Conservation (phyloP, 345 rosid species). For the Corymbia maculata region DNA sequence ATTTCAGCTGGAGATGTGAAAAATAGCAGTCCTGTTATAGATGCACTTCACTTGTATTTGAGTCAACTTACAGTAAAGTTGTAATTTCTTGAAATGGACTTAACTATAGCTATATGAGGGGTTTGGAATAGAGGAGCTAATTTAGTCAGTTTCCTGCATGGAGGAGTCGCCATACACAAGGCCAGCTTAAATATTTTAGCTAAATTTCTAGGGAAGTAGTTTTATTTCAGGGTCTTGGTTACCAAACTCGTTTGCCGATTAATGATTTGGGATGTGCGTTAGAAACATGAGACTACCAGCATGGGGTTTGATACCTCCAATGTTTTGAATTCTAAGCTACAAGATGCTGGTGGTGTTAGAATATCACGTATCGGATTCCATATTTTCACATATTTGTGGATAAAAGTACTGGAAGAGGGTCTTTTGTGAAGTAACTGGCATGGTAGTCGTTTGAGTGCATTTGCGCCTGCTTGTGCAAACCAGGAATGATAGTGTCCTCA, state of each 20-base stretch:
- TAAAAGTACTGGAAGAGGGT: not conserved
- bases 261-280: too few species aligned
- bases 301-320: too few species aligned
- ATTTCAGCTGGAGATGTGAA: not conserved
- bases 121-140: not conserved
- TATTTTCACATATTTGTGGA: not conserved
- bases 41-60: not conserved
- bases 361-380: too few species aligned
- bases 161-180: not conserved
- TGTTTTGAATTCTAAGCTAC: too few species aligned
- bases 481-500: not conserved
- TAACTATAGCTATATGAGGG: not conserved
- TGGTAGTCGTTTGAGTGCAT: not conserved
- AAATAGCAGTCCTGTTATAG: not conserved
- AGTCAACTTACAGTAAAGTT: not conserved
- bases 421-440: not conserved
- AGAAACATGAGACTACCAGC: too few species aligned
- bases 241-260: too few species aligned
- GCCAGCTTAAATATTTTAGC: not conserved
- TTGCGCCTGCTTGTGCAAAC: accelerated
- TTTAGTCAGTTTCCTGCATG: not conserved
- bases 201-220: not conserved
- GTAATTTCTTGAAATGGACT: not conserved
- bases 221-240: too few species aligned
- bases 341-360: too few species aligned